Conservation (phyloP, 164 flowering plant genomes). For the Piper betle region DNA sequence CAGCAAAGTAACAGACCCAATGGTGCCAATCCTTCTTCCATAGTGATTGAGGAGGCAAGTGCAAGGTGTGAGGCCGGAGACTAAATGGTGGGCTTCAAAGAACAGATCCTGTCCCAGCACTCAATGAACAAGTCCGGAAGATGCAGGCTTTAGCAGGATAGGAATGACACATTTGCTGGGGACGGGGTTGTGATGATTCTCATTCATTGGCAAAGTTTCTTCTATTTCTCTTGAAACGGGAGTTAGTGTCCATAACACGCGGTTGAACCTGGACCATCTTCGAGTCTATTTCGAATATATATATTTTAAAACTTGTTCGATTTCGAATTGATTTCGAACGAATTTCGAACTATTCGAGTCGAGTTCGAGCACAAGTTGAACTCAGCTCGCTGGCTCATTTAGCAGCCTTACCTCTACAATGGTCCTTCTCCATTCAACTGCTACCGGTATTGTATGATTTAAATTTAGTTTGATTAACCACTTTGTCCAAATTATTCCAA, state of each 20-base stretch:
- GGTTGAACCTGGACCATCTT: neutral
- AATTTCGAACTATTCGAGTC: too few species aligned
- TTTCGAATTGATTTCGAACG: too few species aligned
- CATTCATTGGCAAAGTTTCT: neutral
- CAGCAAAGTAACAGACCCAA: neutral
- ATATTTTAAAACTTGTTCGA: too few species aligned
- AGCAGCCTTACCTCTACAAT: too few species aligned
- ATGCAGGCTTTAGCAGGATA: neutral
- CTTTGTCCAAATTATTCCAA: too few species aligned
- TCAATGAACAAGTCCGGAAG: neutral
- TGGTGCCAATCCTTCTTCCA: neutral
- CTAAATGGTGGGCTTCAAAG: neutral
- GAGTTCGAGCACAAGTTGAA: too few species aligned
- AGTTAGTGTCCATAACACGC: conserved; percentile 1
- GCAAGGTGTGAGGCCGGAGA: too few species aligned
- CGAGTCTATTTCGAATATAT: neutral
- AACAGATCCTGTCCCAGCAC: neutral
- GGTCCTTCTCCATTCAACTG: too few species aligned
- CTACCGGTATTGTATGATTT: too few species aligned
- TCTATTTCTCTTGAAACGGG: neutral
- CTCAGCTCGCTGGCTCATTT: too few species aligned
- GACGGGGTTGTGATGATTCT: neutral
- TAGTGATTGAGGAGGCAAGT: neutral
- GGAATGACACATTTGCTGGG: neutral
- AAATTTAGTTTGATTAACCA: too few species aligned